Percentiles rank a stretch among this genome's conserved stretches.
phyloP scores from a whole-genome alignment of 768 basidiomycete species.

The Rhodosporidiobolus odoratus region DNA sequence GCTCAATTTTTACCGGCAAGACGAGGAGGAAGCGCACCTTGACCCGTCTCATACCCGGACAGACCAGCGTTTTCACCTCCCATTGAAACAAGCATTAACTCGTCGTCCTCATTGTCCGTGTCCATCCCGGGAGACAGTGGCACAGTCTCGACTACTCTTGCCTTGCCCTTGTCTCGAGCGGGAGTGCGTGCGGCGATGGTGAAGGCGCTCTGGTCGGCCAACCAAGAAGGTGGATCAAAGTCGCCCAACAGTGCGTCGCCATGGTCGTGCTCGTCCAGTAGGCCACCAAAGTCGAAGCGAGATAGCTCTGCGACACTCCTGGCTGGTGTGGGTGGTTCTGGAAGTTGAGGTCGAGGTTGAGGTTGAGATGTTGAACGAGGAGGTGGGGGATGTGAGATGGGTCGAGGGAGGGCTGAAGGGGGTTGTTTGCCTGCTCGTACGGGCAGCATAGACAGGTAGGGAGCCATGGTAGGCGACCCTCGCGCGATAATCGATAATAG shows the following conservation, averaged over 20 bases:
- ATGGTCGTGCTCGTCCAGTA: not conserved
- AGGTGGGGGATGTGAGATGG: not conserved
- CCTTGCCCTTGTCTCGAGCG: not conserved
- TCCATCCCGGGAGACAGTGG: not conserved
- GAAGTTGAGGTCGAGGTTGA: not conserved
- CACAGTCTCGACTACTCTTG: not conserved
- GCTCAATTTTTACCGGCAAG: not conserved
- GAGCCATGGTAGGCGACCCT: too few relatives aligned
- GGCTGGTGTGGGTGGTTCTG: not conserved
- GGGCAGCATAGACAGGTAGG: too few relatives aligned
- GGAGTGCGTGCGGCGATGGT: slow-evolving; percentile 18
- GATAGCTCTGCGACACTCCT: not conserved
- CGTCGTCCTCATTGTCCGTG: not conserved
- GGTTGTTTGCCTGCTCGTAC: too few relatives aligned
- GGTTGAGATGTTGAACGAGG: not conserved
- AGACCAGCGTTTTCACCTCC: not conserved
- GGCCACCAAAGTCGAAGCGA: not conserved
- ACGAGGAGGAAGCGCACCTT: not conserved
- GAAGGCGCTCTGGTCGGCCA: slow-evolving; percentile 19
- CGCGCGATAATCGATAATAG: too few relatives aligned
- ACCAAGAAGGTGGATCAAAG: not conserved
- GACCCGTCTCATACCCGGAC: too few relatives aligned
- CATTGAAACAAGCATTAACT: not conserved
- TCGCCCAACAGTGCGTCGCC: slow-evolving; percentile 2
- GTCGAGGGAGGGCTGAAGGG: not conserved